Conservation (phyloP, 495 filamentous ascomycete genomes). For the Neurospora sp. region DNA sequence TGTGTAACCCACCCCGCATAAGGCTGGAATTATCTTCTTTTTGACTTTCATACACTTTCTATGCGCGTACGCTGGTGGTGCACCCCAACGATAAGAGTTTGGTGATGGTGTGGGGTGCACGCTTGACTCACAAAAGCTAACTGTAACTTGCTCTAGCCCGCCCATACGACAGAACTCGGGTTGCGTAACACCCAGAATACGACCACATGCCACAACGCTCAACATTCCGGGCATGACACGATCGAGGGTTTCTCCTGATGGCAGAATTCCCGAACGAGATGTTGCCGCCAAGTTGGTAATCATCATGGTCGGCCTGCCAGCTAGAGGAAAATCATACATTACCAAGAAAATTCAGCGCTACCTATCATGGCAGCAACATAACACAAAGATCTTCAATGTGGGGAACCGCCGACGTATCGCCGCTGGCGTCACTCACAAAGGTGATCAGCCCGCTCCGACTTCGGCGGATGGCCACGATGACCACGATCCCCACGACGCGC, state of each 20-base stretch:
- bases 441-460: slow-evolving; percentile 14
- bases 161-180: slow-evolving; percentile 51
- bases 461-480: slow-evolving; percentile 18
- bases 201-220: slow-evolving; percentile 70
- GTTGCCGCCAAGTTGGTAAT: slow-evolving; percentile 93
- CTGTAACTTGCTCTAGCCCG: slow-evolving; percentile 26
- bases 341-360: slow-evolving; percentile 96
- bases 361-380: slow-evolving; percentile 93
- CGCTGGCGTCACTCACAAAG: slow-evolving; percentile 40
- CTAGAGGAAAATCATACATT: slow-evolving; percentile 93
- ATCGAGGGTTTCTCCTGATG: slow-evolving; percentile 89
- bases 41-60: neutral
- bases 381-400: slow-evolving; percentile 93
- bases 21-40: neutral
- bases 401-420: slow-evolving; percentile 79
- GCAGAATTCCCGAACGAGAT: slow-evolving; percentile 81
- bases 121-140: slow-evolving; percentile 10
- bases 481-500: slow-evolving; percentile 22
- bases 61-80: neutral
- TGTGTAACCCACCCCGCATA: slow-evolving; percentile 10
- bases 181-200: slow-evolving; percentile 47
- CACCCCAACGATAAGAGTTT: neutral
- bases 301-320: slow-evolving; percentile 95
- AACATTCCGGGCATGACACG: slow-evolving; percentile 84
- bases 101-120: neutral